Conservation (phyloP, 257 asterid species). For the Gentiana macrophylla region DNA sequence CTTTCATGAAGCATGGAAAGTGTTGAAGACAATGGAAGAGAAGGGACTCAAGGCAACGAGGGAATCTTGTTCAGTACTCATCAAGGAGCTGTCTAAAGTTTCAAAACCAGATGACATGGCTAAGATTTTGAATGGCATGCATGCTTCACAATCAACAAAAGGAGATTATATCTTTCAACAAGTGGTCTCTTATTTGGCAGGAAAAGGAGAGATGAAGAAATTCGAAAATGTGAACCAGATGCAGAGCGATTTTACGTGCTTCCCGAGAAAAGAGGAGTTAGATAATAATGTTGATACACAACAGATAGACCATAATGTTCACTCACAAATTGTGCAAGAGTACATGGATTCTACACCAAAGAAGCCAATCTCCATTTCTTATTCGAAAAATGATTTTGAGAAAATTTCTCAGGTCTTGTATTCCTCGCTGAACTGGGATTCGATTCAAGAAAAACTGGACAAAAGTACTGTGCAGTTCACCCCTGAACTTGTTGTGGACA, state of each 20-base stretch:
- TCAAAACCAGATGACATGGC: slow-evolving; percentile 45
- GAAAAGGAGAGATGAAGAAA: slow-evolving; percentile 38
- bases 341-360: slow-evolving; percentile 9
- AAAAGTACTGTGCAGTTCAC: slow-evolving; percentile 30
- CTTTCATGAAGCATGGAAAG: slow-evolving; percentile 46
- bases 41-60: slow-evolving; percentile 40
- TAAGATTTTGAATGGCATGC: slow-evolving; percentile 47
- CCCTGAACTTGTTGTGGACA: slow-evolving; percentile 44
- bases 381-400: slow-evolving; percentile 15
- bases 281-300: slow-evolving; percentile 10
- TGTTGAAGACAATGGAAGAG: slow-evolving; percentile 44
- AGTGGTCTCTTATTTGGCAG: slow-evolving; percentile 38
- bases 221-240: slow-evolving; percentile 26
- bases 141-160: slow-evolving; percentile 20
- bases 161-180: slow-evolving; percentile 31
- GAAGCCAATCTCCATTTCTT: slow-evolving; percentile 13
- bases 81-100: slow-evolving; percentile 63
- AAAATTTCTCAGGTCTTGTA: slow-evolving; percentile 36
- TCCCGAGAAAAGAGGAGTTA: slow-evolving; percentile 11
- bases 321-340: neutral
- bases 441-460: slow-evolving; percentile 48
- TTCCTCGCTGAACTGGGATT: slow-evolving; percentile 49
- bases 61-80: slow-evolving; percentile 36
- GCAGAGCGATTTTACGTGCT: slow-evolving; percentile 15
- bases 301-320: slow-evolving; percentile 7